Evolutionary conservation across 768 basidiomycete species (phyloP), one percentile per base, ranked within the genome.

Genomic region (Imleria badia): DNA sequence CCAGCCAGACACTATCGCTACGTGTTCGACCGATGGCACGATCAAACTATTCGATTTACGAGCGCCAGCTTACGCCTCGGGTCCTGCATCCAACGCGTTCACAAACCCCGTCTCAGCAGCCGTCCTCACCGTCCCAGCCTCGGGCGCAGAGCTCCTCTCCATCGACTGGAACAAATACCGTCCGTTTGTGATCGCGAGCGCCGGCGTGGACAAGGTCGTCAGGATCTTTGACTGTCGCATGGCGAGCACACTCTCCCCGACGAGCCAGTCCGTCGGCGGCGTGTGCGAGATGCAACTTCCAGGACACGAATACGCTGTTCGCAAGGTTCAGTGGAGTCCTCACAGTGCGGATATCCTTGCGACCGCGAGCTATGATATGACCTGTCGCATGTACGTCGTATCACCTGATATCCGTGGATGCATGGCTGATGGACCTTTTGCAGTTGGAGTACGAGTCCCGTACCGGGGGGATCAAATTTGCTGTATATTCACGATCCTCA

Each of bases 121-220:
- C 4, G 86, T 80, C 13, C 78, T 92, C 56, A 92, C 90, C 12
- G 72, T 92, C 8, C 90, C 91, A 20, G 91, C 88, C 1, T 87
- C 89, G 6, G 78, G 80, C 1, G 84, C 83, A 9, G 94, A 96
- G 69, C 75, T 95, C 12, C 81, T 96, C 22, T 78, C 87, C 5
- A 68, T 94, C 31, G 94, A 95, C 60, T 96, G 92, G 91, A 96
- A 96, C 71, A 96, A 96, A 68, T 96, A 95, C 67, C 81, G 82
- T 3, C 88, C 89, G 8, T 83, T 85, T 63, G 71, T 85, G 12
- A 74, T 95, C 51, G 93, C 91, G 2, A 90, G 84, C 57, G 86
- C 79, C 2, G 87, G 88, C 30, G 89, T 94, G 29, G 92, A 95
- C 71, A 88, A 86, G 67, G 63, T 76, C 13, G 77, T 86, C n/a